Conservation (phyloP, 2,329 filamentous ascomycete genomes). For the Teratosphaeriaceae sp. region DNA sequence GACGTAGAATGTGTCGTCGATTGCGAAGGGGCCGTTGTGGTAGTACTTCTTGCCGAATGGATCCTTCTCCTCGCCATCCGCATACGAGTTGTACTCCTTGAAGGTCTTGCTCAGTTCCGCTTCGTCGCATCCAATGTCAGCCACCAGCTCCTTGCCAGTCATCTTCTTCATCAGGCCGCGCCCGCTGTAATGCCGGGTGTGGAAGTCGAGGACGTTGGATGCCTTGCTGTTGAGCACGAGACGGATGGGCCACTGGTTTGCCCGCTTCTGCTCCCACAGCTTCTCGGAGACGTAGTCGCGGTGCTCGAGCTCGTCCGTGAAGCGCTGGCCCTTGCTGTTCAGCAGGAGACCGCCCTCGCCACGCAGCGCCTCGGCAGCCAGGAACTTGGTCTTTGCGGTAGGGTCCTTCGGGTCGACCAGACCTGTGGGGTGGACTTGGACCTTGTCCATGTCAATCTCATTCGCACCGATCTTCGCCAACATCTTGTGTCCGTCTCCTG, state of each 20-base stretch:
- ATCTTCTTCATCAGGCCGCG: slow-evolving; percentile 99
- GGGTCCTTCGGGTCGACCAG: slow-evolving; percentile 98
- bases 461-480: slow-evolving; percentile 97
- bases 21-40: slow-evolving; percentile 87
- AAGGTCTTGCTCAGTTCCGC: slow-evolving; percentile 87
- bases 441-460: slow-evolving; percentile 99
- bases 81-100: slow-evolving; percentile 88
- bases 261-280: slow-evolving; percentile 99
- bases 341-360: slow-evolving; percentile 95
- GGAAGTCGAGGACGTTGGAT: slow-evolving; percentile 96
- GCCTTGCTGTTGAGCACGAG: slow-evolving; percentile 98
- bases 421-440: slow-evolving; percentile 97
- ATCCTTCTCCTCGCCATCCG: slow-evolving; percentile 96
- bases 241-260: slow-evolving; percentile 92
- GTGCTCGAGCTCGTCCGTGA: slow-evolving; percentile 97
- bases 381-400: slow-evolving; percentile 96
- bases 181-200: slow-evolving; percentile 98
- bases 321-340: slow-evolving; percentile 90
- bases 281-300: slow-evolving; percentile 98
- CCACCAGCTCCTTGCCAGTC: slow-evolving; percentile 83
- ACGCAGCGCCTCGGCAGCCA: slow-evolving; percentile 96
- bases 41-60: slow-evolving; percentile 98
- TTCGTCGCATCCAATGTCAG: slow-evolving; percentile 91
- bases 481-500: slow-evolving; percentile 99
- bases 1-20: slow-evolving; percentile 95